Conservation (phyloP, 1,284 basidiomycete genomes). For the Ceratobasidium sp. region DNA sequence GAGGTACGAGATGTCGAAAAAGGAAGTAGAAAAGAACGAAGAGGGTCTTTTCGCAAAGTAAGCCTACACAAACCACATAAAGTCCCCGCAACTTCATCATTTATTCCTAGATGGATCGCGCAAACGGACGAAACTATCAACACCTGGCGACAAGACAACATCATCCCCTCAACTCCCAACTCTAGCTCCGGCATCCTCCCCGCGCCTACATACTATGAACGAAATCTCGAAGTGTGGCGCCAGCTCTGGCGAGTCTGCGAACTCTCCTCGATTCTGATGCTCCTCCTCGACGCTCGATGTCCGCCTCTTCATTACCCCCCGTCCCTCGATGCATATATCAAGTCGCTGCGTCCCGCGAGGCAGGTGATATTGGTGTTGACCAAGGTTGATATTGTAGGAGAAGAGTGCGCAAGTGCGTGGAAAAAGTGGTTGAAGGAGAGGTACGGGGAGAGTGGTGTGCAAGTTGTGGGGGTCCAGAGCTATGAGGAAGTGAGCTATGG, state of each 20-base stretch:
- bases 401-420: constrained; percentile 74
- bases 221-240: constrained; percentile 90
- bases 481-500: constrained; percentile 60
- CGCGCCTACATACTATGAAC: constrained; percentile 83
- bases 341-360: constrained; percentile 59
- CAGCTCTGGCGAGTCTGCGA: constrained; percentile 93
- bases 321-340: constrained; percentile 63
- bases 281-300: constrained; percentile 89
- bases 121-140: constrained; percentile 70
- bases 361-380: constrained; percentile 85
- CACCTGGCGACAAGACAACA: constrained; percentile 64
- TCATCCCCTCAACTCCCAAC: constrained; percentile 41
- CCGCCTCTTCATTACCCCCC: constrained; percentile 72
- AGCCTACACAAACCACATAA: neutral
- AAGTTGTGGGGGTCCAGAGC: constrained; percentile 80
- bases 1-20: constrained; percentile 84
- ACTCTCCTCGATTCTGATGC: constrained; percentile 84
- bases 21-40: constrained; percentile 88
- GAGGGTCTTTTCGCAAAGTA: constrained; percentile 83
- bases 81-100: neutral
- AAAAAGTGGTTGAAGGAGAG: constrained; percentile 68
- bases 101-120: constrained; percentile 59
- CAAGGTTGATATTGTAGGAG: constrained; percentile 83
- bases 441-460: constrained; percentile 65
- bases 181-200: constrained; percentile 50